Percentiles rank a stretch among this genome's conserved stretches.
Conservation (phyloP, 257 asterid species). For the Avicennia marina region DNA sequence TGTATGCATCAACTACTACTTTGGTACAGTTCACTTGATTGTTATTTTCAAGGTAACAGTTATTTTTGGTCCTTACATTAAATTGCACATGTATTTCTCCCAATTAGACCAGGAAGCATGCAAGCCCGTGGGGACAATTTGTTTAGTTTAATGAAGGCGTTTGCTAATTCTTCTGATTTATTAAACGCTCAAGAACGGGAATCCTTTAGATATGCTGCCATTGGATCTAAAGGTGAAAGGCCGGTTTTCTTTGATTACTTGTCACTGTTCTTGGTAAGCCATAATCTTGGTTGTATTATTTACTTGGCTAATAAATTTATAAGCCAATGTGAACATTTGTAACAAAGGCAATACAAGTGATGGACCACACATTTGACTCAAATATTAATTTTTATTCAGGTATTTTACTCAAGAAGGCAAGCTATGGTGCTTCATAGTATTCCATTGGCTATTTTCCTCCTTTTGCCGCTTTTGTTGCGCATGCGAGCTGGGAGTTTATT, state of each 20-base stretch:
- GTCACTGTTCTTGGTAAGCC: conserved; percentile 70
- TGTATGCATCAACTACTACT: conserved; percentile 79
- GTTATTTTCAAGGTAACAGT: conserved; percentile 18
- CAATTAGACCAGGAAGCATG: conserved; percentile 91
- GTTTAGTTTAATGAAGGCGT: conserved; percentile 66
- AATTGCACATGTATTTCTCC: conserved; percentile 21
- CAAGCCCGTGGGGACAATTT: conserved; percentile 98
- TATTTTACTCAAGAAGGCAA: conserved; percentile 62
- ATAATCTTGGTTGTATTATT: conserved; percentile 22
- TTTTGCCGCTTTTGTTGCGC: conserved; percentile 69
- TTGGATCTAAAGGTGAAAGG: conserved; percentile 41
- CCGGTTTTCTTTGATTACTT: conserved; percentile 76
- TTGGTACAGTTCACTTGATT: conserved; percentile 41
- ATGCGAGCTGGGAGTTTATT: conserved; percentile 47
- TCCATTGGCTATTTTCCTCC: conserved; percentile 70
- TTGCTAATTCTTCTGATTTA: conserved; percentile 71
- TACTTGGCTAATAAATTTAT: conserved; percentile 14
- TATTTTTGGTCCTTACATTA: conserved; percentile 25
- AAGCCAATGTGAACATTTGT: conserved; percentile 6
- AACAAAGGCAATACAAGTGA: conserved; percentile 8
- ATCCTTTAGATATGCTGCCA: conserved; percentile 37
- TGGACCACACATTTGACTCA: conserved; percentile 12
- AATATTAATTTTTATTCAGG: conserved; percentile 41
- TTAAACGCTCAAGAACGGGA: conserved; percentile 66
- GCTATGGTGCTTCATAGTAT: conserved; percentile 72